Percentiles rank a stretch among this genome's conserved stretches.
Conservation (phyloP, 306 rosid species). For the Lathyrus sativus region DNA sequence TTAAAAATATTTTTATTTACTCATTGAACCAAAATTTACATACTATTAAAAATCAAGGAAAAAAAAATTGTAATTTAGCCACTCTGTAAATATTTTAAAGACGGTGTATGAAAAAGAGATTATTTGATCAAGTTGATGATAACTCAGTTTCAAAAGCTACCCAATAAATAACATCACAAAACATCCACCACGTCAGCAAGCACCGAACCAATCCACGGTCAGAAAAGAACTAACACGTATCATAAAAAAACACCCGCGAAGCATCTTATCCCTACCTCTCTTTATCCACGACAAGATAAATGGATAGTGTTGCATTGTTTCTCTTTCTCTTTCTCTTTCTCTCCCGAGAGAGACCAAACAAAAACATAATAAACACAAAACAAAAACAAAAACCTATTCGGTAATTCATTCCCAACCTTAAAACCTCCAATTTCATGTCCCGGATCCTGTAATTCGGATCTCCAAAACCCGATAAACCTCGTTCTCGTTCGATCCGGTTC, state of each 20-base stretch:
- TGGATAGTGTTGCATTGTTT: conserved; percentile 57
- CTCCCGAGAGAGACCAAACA: conserved; percentile 43
- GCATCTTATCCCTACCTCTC: background rate
- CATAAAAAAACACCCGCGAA: background rate
- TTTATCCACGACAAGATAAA: conserved; percentile 59
- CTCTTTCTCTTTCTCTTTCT: conserved; percentile 37
- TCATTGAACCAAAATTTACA: too few relatives aligned
- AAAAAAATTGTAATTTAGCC: too few relatives aligned
- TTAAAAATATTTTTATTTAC: too few relatives aligned
- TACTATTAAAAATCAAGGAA: too few relatives aligned
- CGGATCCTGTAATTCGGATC: conserved; percentile 56
- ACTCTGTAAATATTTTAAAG: too few relatives aligned
- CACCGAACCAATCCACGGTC: background rate
- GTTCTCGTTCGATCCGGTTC: conserved; percentile 33
- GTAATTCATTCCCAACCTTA: conserved; percentile 13
- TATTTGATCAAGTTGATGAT: background rate
- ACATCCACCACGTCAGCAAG: conserved; percentile 10
- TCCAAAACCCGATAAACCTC: conserved; percentile 23
- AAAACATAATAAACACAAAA: conserved; percentile 14
- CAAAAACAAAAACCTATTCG: conserved; percentile 15
- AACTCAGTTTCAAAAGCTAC: background rate
- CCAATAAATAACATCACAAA: background rate
- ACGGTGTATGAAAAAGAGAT: too few relatives aligned
- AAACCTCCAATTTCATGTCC: conserved; percentile 21
- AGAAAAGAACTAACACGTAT: background rate